Evolutionary conservation across 75 land plant species (phyloP).

Genomic region (Selaginella tamariscina): DNA sequence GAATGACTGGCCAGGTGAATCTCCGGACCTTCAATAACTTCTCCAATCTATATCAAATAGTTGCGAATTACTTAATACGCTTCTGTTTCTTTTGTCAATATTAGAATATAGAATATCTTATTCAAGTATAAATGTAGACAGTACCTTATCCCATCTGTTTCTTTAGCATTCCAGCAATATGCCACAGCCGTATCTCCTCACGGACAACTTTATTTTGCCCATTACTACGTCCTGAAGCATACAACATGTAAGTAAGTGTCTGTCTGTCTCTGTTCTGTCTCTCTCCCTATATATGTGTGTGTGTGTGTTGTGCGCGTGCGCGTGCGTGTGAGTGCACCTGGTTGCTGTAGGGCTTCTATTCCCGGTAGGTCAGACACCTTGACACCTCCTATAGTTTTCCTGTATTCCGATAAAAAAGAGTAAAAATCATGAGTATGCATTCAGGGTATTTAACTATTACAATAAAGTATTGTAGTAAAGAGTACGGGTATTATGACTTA

Average conservation of each 20-base stretch:
- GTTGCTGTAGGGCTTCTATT: constrained; percentile 58
- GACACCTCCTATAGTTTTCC: constrained; percentile 90
- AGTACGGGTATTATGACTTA: too few species aligned
- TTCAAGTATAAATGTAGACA: not conserved
- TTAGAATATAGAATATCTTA: too few species aligned
- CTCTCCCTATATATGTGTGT: not conserved
- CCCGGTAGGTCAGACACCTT: constrained; percentile 85
- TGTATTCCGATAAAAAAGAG: constrained; percentile 16
- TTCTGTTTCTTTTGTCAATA: too few species aligned
- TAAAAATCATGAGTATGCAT: not conserved
- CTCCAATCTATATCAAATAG: constrained; percentile 58
- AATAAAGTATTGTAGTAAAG: too few species aligned
- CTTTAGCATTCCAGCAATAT: constrained; percentile 71
- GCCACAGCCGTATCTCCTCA: constrained; percentile 98
- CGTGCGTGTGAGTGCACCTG: constrained; percentile 52
- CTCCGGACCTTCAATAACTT: constrained; percentile 97
- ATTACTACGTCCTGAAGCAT: constrained; percentile 43
- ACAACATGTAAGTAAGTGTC: not conserved
- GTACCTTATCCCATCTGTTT: constrained; percentile 86
- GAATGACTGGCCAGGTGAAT: constrained; percentile 32
- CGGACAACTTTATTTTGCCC: constrained; percentile 79
- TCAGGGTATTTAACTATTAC: too few species aligned
- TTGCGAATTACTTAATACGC: not conserved
- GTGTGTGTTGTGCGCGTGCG: too few species aligned
- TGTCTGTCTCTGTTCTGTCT: too few species aligned